Conservation (phyloP, 176 grass and related monocot genomes). For the Eleusine coracana region DNA sequence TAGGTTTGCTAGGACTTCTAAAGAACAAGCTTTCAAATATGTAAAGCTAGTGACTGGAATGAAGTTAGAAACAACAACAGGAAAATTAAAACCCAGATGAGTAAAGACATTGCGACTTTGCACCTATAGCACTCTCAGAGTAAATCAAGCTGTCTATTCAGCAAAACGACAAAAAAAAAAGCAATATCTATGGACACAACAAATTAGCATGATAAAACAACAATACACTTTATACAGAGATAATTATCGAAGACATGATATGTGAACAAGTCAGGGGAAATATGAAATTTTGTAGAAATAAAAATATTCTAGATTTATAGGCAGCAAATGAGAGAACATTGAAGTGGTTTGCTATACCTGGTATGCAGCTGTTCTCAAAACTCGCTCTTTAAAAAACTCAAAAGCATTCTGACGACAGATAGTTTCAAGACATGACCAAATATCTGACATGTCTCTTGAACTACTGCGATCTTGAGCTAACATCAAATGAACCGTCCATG, state of each 20-base stretch:
- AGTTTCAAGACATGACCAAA: conserved; percentile 73
- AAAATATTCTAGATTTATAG: not conserved
- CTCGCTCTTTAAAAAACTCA: conserved; percentile 58
- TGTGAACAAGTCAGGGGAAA: not conserved
- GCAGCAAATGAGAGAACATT: not conserved
- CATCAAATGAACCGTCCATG: conserved; percentile 88
- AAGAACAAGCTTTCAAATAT: not conserved
- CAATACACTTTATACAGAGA: not conserved
- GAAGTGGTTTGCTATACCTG: conserved; percentile 54
- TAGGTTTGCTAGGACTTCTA: not conserved
- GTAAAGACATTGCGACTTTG: not conserved
- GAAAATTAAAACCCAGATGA: not conserved
- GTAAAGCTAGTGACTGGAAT: not conserved
- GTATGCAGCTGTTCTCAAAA: conserved; percentile 82
- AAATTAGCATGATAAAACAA: not conserved
- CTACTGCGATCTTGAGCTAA: conserved; percentile 77
- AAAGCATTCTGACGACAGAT: conserved; percentile 82
- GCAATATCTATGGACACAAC: not conserved
- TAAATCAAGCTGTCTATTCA: not conserved
- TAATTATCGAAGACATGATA: not conserved
- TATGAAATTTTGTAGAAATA: not conserved
- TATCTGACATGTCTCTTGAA: conserved; percentile 58
- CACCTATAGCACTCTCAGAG: not conserved
- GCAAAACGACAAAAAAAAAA: not conserved
- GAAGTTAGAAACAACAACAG: not conserved